Evolutionary conservation across 768 basidiomycete genomes (phyloP).

Genomic region (Lentinula boryana): DNA sequence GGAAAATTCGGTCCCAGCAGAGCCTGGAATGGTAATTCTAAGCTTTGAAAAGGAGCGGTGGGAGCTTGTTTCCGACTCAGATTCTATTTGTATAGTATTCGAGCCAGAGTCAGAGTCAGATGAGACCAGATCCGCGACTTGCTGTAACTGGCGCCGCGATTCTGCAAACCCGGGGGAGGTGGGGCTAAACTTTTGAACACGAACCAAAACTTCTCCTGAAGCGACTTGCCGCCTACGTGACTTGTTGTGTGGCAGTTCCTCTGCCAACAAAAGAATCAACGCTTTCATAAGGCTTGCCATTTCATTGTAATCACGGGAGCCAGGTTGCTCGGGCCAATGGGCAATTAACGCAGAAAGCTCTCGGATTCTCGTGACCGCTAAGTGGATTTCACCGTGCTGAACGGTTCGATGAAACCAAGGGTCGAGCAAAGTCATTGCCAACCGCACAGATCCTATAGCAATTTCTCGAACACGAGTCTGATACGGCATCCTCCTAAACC

Average conservation of each 20-base stretch:
- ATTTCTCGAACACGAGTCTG: constrained; percentile 61
- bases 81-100: not conserved
- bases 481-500: constrained; percentile 48
- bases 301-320: constrained; percentile 60
- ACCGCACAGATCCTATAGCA: constrained; percentile 59
- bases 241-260: constrained; percentile 54
- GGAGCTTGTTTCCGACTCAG: constrained; percentile 8
- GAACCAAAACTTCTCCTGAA: constrained; percentile 34
- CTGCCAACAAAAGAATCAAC: constrained; percentile 55
- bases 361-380: constrained; percentile 23
- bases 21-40: not conserved
- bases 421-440: constrained; percentile 61
- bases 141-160: not conserved
- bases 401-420: constrained; percentile 62
- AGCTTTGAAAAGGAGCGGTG: constrained; percentile 8
- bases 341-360: constrained; percentile 45
- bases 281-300: constrained; percentile 52
- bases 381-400: constrained; percentile 19
- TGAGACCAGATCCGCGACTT: not conserved
- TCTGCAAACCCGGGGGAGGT: not conserved
- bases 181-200: constrained; percentile 27
- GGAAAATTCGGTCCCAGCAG: not conserved
- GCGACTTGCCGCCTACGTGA: constrained; percentile 28
- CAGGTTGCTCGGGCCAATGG: constrained; percentile 65
- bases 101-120: not conserved